These are phyloP conservation scores for Aspergillus fischeri DNA, from an alignment of 2,329 filamentous ascomycete species.

Conservation along the genomic window DNA sequence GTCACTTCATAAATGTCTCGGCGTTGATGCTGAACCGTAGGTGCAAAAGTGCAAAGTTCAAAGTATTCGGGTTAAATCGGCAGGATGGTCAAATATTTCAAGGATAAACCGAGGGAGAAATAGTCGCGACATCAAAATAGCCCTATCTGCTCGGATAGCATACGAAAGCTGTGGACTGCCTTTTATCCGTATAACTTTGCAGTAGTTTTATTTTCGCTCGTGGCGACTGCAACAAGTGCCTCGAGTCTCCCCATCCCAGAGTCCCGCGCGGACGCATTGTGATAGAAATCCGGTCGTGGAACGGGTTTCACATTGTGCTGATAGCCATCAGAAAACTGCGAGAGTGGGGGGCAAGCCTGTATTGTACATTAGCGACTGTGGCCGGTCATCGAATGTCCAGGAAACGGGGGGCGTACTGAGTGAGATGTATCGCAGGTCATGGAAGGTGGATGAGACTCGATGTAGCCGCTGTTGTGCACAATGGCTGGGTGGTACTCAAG, in stretches of 20 bases:
- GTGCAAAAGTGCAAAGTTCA: slow-evolving; percentile 6
- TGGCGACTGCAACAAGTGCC: slow-evolving; percentile 48
- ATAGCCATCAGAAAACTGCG: slow-evolving; percentile 28
- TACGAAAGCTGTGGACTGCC: slow-evolving; percentile 2
- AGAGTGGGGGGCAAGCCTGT: slow-evolving; percentile 31
- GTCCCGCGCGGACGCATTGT: slow-evolving; percentile 25
- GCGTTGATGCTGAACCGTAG: slow-evolving; percentile 10
- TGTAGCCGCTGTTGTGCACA: slow-evolving; percentile 45
- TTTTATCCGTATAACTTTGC: slow-evolving; percentile 29
- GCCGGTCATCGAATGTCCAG: slow-evolving; percentile 21
- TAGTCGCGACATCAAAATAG: not conserved
- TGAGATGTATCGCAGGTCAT: slow-evolving; percentile 34
- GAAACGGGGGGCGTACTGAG: slow-evolving; percentile 35
- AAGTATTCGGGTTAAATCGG: not conserved
- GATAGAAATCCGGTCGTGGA: slow-evolving; percentile 25
- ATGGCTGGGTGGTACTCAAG: slow-evolving; percentile 48
- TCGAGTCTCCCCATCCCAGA: slow-evolving; percentile 46
- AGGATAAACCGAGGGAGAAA: not conserved
- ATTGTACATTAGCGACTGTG: slow-evolving; percentile 27
- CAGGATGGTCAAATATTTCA: slow-evolving; percentile 12
- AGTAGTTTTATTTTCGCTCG: slow-evolving; percentile 41
- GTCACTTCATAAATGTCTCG: slow-evolving; percentile 31
- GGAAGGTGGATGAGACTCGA: slow-evolving; percentile 40
- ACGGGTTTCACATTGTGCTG: slow-evolving; percentile 25
- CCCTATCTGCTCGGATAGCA: not conserved